Base-by-base conservation (phyloP, 306 rosid species). In the Arachis stenosperma region DNA sequence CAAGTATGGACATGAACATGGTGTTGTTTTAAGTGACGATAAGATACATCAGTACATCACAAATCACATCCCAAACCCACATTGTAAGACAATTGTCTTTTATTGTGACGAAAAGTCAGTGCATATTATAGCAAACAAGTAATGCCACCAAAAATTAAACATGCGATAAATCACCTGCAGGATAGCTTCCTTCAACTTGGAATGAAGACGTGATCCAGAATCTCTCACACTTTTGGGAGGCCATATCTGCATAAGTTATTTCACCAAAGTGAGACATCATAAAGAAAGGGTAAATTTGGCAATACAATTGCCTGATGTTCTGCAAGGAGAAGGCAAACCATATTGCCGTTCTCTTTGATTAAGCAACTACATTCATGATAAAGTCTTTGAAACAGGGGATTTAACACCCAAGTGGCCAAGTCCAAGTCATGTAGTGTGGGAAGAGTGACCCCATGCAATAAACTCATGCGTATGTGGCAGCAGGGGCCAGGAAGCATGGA, bases 201-300 rank as follows among this genome's bases (percentile, higher is more conserved):
- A 86, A 74, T 92, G 96, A 66, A 95, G 85, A 50, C 87, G 83
- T 40, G 99, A 95, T 74, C 92, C 99, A 22, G 97, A 95, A 78
- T 95, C 99, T 79, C 92, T 92, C 81, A 95, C 89, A 69, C 81
- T 92, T 83, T 91, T 90, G 71, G 99, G 99, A 73, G 99, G 99
- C 99, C 99, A 95, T 84, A 95, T 90, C 99, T 95, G 85, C 84
- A 84, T 43, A 73, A 57, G 65, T 59, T 63, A 75, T 59, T 57
- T 72, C 73, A 75, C 64, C 42, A 61, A 44, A n/a, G 70, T 75
- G 40, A 64, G 54, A 57, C 41, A 69, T 1, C 5, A 29, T 13
- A 64, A 59, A 43, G 13, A 47, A 22, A 9, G 42, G 48, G 57
- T 4, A 42, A 50, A 15, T 44, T 29, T 55, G 14, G 6, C 33